Conservation (phyloP, 1,139 yeast genomes). For the Geotrichum europaeum region DNA sequence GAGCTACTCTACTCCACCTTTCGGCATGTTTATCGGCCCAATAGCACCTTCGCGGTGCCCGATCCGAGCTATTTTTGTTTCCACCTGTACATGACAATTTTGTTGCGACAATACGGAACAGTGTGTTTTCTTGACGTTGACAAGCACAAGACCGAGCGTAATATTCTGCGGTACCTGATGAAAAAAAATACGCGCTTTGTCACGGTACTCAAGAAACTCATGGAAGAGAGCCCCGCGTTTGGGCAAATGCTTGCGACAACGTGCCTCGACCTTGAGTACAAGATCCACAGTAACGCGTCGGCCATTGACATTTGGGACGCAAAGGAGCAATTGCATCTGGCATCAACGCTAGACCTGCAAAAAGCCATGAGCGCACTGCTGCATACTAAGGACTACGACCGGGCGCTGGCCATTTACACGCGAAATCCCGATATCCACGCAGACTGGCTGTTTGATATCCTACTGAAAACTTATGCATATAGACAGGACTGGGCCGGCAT, state of each 20-base stretch:
- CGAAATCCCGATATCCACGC: constrained; percentile 31
- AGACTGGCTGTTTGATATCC: constrained; percentile 25
- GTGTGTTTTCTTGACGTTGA: constrained; percentile 29
- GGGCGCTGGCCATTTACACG: constrained; percentile 41
- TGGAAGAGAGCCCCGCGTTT: constrained; percentile 13
- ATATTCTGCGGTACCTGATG: constrained; percentile 13
- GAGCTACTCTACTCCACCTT: constrained; percentile 14
- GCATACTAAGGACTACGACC: constrained; percentile 38
- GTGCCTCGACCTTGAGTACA: constrained; percentile 19
- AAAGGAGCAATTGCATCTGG: constrained; percentile 16
- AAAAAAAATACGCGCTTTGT: constrained; percentile 1
- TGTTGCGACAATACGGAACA: constrained; percentile 15
- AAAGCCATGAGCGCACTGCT: constrained; percentile 42
- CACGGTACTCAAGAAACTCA: constrained; percentile 6
- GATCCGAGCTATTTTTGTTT: constrained; percentile 5
- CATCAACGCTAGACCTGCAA: constrained; percentile 26
- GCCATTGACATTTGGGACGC: constrained; percentile 19
- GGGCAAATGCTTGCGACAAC: constrained; percentile 21
- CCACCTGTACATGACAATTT: constrained; percentile 11
- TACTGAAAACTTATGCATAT: constrained; percentile 43
- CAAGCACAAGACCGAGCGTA: constrained; percentile 17
- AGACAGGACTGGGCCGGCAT: constrained; percentile 54
- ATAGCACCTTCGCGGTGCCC: not conserved
- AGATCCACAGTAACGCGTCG: constrained; percentile 4
- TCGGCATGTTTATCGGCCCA: constrained; percentile 2